Base-by-base conservation (phyloP, 768 basidiomycete species). In the Amanita jacksonii region DNA sequence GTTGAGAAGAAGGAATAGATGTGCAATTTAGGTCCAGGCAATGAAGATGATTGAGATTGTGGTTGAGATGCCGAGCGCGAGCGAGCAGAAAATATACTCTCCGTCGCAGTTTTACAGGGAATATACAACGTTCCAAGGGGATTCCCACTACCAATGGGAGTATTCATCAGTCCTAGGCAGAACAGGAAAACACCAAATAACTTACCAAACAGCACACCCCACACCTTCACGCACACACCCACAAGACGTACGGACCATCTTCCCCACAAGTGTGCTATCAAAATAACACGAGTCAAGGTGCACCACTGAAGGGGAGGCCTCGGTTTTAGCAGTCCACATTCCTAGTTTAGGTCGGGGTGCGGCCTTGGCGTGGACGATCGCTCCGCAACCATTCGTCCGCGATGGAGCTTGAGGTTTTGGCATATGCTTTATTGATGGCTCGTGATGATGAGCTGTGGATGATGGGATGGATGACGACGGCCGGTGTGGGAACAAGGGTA, bases 221-320 rank as follows among this genome's bases (percentile, higher is more conserved):
- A 85, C 65, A 4, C 79, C 81, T 57, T 83, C 79, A 25, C 77
- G 70, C 30, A 77, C 57, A 52, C 82, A 85, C 10, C 81, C 80
- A 51, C 82, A 85, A 2, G 74, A 61, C 49, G 71, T 76, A 48
- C 64, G 65, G 45, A 72, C 63, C 57, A 75, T 72, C 57, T 69
- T 70, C 30, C 71, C 67, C 13, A 70, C 62, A 10, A 67, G 62
- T 9, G 62, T 51, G 25, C 69, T 60, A 50, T 77, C 74, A 55
- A 83, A 79, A 58, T 84, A 84, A 8, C 57, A 59, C 4, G 73
- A 52, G 46, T 81, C 75, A 52, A 85, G 64, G 2, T 66, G 62
- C 8, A 79, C 68, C 23, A 85, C 75, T 12, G 65, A 61, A n/a
- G 66, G 65, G 1, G 76, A 62, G 1, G 81, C 77, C 10, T 67